Evolutionary conservation across 2,329 filamentous ascomycete genomes (phyloP).

Genomic region (Pseudocercospora macadamiae): DNA sequence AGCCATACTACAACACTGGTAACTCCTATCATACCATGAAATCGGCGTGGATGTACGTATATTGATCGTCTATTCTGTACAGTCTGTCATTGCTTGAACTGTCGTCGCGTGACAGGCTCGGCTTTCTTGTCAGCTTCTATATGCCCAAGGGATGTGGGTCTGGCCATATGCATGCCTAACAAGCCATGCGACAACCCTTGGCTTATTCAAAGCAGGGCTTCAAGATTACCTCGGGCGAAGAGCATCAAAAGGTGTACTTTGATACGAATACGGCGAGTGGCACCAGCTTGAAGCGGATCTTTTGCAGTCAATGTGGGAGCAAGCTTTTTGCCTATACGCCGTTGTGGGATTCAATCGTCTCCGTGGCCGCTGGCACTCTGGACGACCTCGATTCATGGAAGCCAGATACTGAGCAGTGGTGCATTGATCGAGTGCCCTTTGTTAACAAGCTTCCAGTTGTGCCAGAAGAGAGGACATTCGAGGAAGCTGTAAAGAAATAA

Average conservation of each 20-base stretch:
- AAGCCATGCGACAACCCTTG: neutral
- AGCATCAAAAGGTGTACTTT: constrained; percentile 45
- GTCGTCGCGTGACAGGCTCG: constrained; percentile 44
- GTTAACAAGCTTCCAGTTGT: constrained; percentile 23
- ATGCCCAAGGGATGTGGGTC: constrained; percentile 39
- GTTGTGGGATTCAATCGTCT: constrained; percentile 27
- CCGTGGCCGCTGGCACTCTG: constrained; percentile 28
- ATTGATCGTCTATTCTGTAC: neutral
- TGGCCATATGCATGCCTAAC: neutral
- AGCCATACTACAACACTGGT: constrained; percentile 43
- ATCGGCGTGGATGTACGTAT: neutral
- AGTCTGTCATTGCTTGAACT: constrained; percentile 54
- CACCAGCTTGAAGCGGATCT: constrained; percentile 45
- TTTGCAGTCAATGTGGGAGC: constrained; percentile 47
- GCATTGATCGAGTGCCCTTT: constrained; percentile 24
- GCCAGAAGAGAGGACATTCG: constrained; percentile 15
- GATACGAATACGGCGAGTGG: constrained; percentile 50
- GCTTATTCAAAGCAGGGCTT: constrained; percentile 42
- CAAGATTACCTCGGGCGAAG: constrained; percentile 45
- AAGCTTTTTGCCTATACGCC: constrained; percentile 29
- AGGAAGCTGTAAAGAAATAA: constrained; percentile 13
- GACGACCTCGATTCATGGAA: constrained; percentile 31
- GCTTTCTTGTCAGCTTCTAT: constrained; percentile 27
- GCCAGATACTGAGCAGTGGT: constrained; percentile 32
- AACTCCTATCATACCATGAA: neutral